Evolutionary conservation across 768 basidiomycete species (phyloP), one percentile per base, ranked within the genome.

Genomic region (Trichaptum fuscoviolaceum): DNA sequence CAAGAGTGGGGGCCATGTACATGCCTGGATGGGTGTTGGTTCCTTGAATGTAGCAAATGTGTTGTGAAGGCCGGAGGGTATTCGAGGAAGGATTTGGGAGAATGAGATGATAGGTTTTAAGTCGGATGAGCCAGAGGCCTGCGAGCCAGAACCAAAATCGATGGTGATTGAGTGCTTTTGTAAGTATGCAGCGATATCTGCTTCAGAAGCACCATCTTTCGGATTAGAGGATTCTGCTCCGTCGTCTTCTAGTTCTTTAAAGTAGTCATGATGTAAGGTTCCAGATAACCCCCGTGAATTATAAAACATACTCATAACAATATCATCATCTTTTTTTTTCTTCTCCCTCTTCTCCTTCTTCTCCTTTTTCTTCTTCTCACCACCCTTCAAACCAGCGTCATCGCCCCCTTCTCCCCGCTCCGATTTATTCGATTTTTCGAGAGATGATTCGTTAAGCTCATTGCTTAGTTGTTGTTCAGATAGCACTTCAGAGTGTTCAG

Each of bases 21-120:
- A 96, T 7, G 94, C 90, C 74, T 99, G 97, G 64, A 99, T 95
- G 0, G 97, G 96, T 0, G 96, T 96, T 5, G 97, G 96, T 69
- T 90, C 87, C 69, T 87, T 85, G 80, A 95, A 99, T 8, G 79
- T 80, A 62, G 80, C 75, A 67, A 98, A 88, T 0, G 87, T 89
- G 0, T 78, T 72, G 57, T 82, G 83, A 35, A 99, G 84, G 17
- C 81, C 79, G 0, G 79, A 75, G 7, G 90, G 86, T 62, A 98
- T 83, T 9, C 30, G 59, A 25, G 24, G 25, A 30, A 80, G 81
- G 0, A 99, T 84, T 64, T 91, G 85, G 66, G 84, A 79, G 73
- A 99, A 96, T 1, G 86, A 83, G 60, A 90, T 82, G 63, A 94
- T 78, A 27, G 97, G 96, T 17, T 78, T 77, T 67, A 87, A 80